phyloP scores from a whole-genome alignment of 106 monocot genomes.

The Amphibolis antarctica region DNA sequence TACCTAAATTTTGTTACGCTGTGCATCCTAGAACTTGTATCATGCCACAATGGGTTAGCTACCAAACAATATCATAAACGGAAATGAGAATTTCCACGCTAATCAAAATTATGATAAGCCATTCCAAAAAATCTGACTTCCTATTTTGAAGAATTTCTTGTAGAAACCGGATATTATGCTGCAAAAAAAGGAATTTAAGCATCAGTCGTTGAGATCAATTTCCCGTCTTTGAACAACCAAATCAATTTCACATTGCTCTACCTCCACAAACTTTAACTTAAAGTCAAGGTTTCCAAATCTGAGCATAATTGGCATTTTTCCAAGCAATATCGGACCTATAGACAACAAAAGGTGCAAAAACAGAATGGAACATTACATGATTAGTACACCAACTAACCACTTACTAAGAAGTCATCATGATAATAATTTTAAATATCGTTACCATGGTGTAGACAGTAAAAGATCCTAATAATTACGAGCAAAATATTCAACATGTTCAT shows the following conservation, averaged over 20 bases:
- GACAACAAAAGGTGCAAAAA: not conserved
- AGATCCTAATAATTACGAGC: too few relatives aligned
- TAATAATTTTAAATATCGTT: too few relatives aligned
- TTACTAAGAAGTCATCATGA: not conserved
- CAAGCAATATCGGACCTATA: slow-evolving; percentile 95
- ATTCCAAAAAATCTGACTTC: slow-evolving; percentile 86
- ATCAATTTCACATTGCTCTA: slow-evolving; percentile 1
- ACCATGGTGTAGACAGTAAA: too few relatives aligned
- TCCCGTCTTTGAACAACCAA: not conserved
- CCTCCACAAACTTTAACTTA: slow-evolving; percentile 98
- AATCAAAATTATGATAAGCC: slow-evolving; percentile 91
- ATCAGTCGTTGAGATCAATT: not conserved
- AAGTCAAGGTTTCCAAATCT: slow-evolving; percentile 96
- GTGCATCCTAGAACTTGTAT: too few relatives aligned
- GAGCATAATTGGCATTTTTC: slow-evolving; percentile 98
- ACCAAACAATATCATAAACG: slow-evolving; percentile 56
- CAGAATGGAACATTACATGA: not conserved
- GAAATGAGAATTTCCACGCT: slow-evolving; percentile 89
- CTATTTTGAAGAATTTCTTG: slow-evolving; percentile 95
- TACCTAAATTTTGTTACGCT: too few relatives aligned
- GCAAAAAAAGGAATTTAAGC: slow-evolving; percentile 10
- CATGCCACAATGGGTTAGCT: slow-evolving; percentile 7
- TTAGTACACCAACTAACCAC: not conserved
- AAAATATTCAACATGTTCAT: too few relatives aligned
- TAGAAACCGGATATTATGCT: slow-evolving; percentile 96